These are phyloP conservation scores for Discostella pseudostelligera DNA, from an alignment of 108 stramenopile species.

Conservation along the genomic window DNA sequence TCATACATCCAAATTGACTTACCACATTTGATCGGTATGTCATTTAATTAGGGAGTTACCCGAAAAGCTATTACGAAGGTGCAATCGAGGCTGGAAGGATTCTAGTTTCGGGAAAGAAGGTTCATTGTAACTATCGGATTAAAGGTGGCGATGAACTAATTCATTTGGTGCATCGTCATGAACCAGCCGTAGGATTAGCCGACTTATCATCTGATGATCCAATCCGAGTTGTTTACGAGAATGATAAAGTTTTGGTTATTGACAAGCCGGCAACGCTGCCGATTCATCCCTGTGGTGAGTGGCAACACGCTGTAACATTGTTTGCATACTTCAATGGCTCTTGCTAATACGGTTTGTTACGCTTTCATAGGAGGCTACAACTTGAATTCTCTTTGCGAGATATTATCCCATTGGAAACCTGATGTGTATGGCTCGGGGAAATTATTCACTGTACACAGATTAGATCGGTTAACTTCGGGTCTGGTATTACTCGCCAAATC, in stretches of 20 bases:
- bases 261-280: conserved; percentile 92
- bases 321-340: neutral
- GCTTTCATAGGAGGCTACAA: conserved; percentile 65
- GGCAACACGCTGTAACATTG: neutral
- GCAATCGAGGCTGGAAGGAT: conserved; percentile 79
- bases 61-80: conserved; percentile 62
- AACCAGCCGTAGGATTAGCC: conserved; percentile 70
- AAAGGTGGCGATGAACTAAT: conserved; percentile 62
- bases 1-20: neutral
- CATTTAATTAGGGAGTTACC: conserved; percentile 75
- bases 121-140: conserved; percentile 54
- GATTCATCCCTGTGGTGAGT: conserved; percentile 86
- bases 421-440: conserved; percentile 41
- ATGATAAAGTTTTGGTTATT: conserved; percentile 64
- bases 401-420: conserved; percentile 54
- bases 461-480: conserved; percentile 82
- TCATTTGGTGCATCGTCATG: conserved; percentile 87
- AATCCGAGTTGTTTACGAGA: conserved; percentile 61
- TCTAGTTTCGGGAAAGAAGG: conserved; percentile 59
- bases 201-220: conserved; percentile 26
- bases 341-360: neutral
- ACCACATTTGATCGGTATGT: too few species aligned
- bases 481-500: conserved; percentile 72
- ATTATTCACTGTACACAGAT: conserved; percentile 70
- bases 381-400: conserved; percentile 72